Percentiles rank a stretch among this genome's conserved stretches.
phyloP scores from a whole-genome alignment of 371 early-diverging fungal species.

The Mortierella sp. region DNA sequence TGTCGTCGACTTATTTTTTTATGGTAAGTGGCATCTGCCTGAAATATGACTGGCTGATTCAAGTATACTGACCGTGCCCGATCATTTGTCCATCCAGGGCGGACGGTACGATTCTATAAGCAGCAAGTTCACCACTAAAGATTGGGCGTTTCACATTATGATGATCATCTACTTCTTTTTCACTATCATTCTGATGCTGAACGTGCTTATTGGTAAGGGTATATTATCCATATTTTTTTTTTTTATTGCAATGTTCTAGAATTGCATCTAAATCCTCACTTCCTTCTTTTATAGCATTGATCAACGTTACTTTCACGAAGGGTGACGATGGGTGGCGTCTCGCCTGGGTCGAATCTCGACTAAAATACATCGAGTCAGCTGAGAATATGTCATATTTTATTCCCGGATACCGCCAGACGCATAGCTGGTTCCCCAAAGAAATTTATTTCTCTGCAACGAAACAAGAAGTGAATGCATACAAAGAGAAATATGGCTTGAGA shows the following conservation, averaged over 20 bases:
- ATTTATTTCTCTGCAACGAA: conserved; percentile 10
- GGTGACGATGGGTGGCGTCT: neutral
- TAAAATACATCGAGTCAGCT: too few species aligned
- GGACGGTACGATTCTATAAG: conserved; percentile 21
- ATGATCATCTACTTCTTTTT: conserved; percentile 44
- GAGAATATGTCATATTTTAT: too few species aligned
- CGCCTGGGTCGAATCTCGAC: too few species aligned
- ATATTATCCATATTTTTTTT: neutral
- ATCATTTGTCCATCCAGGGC: conserved; percentile 11
- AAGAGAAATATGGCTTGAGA: neutral
- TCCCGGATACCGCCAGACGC: conserved; percentile 10
- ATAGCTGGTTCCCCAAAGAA: conserved; percentile 10
- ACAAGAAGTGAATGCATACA: neutral
- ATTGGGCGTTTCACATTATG: conserved; percentile 36
- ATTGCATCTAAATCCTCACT: neutral
- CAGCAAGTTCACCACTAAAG: conserved; percentile 1
- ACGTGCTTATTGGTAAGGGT: conserved; percentile 44
- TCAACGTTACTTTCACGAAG: conserved; percentile 16
- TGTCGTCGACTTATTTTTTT: conserved; percentile 18
- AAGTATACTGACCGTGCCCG: too few species aligned
- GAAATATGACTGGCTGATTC: too few species aligned
- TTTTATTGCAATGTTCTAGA: neutral
- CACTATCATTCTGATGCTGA: conserved; percentile 47
- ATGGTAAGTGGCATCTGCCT: conserved; percentile 10
- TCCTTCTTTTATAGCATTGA: conserved; percentile 7